Conservation (phyloP, 179 eudicot genomes). For the Amaranthus tricolor region DNA sequence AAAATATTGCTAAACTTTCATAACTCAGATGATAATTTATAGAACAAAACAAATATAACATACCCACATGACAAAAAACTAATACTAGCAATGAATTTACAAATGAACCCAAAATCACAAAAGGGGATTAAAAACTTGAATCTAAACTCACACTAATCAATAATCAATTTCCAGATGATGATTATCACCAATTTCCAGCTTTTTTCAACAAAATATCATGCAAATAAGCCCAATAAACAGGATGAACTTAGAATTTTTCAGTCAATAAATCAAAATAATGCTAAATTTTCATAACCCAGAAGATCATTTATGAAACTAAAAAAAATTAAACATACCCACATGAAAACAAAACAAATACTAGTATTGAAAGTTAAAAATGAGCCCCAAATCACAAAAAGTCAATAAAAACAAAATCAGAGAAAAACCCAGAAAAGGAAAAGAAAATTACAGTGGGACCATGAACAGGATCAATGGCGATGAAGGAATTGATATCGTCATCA, state of each 20-base stretch:
- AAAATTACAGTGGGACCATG: slow-evolving; percentile 65
- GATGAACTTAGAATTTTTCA: background rate
- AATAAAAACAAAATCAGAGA: background rate
- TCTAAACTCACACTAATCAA: background rate
- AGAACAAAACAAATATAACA: too few relatives aligned
- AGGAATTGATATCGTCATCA: slow-evolving; percentile 57
- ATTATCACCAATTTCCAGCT: too few relatives aligned
- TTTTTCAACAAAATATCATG: too few relatives aligned
- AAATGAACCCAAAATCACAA: too few relatives aligned
- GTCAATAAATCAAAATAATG: background rate
- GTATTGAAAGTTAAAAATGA: background rate
- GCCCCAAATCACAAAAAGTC: background rate
- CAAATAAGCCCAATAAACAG: background rate
- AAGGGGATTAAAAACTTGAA: too few relatives aligned
- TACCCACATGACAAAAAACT: too few relatives aligned
- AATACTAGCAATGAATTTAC: too few relatives aligned
- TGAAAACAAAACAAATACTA: background rate
- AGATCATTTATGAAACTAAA: background rate
- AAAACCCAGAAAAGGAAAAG: background rate
- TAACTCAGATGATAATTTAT: too few relatives aligned
- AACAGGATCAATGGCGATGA: slow-evolving; percentile 67
- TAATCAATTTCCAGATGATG: too few relatives aligned
- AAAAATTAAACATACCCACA: background rate
- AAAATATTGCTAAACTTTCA: too few relatives aligned
- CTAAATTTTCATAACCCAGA: background rate